Conservation (phyloP, 192 early-diverging fungal genomes). For the Geranomyces variabilis region DNA sequence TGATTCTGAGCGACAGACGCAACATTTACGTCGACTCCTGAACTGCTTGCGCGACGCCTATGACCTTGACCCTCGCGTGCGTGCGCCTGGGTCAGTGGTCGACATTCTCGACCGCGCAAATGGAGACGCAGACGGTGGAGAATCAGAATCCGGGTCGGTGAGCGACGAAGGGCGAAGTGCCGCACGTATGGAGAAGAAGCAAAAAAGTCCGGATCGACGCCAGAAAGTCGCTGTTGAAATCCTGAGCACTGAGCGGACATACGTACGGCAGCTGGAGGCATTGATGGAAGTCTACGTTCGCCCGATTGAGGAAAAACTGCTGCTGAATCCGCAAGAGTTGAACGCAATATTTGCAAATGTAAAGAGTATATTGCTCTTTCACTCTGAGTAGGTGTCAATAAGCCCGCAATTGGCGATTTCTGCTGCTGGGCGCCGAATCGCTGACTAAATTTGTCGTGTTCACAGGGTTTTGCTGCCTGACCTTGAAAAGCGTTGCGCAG, state of each 20-base stretch:
- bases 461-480: conserved; percentile 35
- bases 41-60: conserved; percentile 25
- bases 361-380: conserved; percentile 72
- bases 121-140: background rate
- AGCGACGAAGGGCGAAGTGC: conserved; percentile 8
- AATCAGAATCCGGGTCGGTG: background rate
- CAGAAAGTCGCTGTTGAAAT: conserved; percentile 78
- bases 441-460: too few relatives aligned
- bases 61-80: conserved; percentile 27
- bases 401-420: background rate
- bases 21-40: conserved; percentile 14
- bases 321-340: conserved; percentile 26
- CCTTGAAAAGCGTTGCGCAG: conserved; percentile 17
- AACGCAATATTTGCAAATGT: conserved; percentile 76
- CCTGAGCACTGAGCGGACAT: conserved; percentile 82
- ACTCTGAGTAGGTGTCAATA: conserved; percentile 51
- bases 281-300: conserved; percentile 67
- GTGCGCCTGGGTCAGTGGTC: conserved; percentile 16
- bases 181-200: conserved; percentile 21
- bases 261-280: conserved; percentile 79
- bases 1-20: too few relatives aligned
- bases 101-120: conserved; percentile 11
- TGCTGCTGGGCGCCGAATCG: too few relatives aligned
- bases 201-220: conserved; percentile 53
- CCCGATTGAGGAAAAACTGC: conserved; percentile 34